Evolutionary conservation across 2,329 filamentous ascomycete genomes (phyloP), one percentile per base, ranked within the genome.

Genomic region (Nemania bipapillata): DNA sequence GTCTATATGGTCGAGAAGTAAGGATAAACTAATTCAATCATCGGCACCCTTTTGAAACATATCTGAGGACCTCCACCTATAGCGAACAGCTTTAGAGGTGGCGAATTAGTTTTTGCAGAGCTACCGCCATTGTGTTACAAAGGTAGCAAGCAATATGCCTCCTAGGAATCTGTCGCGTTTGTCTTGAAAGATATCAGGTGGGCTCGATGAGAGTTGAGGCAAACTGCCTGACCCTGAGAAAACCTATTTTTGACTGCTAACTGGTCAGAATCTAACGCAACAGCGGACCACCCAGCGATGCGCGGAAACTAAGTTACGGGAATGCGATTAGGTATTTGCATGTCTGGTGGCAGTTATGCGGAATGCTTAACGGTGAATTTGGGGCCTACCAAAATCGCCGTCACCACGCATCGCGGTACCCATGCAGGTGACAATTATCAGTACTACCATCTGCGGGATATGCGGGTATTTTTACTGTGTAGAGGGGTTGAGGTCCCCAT

Each of bases 401-500:
- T 58, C 62, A 65, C 62, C 28, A 57, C 55, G 63, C 66, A 66
- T 32, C 62, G 22, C 53, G 26, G 47, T 32, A 69, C 52, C 62
- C 66, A 62, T 58, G 62, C 47, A 53, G 52, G 66, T 69, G 57
- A 69, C 66, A 69, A 66, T 68, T 69, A n/a, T n/a, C n/a, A n/a
- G n/a, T n/a, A 62, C 66, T 62, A 69, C 66, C 57, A n/a, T 58
- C 63, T 56, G 26, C 57, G 57, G 62, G 37, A 58, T 45, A 65
- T 37, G 56, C 57, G 57, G 56, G 63, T 57, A 58, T 65, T 49
- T 56, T 54, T 66, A 65, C 62, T 69, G 56, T 69, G 55, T 56
- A 24, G 66, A 66, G 45, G 40, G 53, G 57, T 58, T 40, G 47
- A 49, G 17, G 57, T 58, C 15, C 30, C 52, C 37, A 49, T 40